phyloP scores from a whole-genome alignment of 2,329 filamentous ascomycete species.

The Aureobasidium sp. region DNA sequence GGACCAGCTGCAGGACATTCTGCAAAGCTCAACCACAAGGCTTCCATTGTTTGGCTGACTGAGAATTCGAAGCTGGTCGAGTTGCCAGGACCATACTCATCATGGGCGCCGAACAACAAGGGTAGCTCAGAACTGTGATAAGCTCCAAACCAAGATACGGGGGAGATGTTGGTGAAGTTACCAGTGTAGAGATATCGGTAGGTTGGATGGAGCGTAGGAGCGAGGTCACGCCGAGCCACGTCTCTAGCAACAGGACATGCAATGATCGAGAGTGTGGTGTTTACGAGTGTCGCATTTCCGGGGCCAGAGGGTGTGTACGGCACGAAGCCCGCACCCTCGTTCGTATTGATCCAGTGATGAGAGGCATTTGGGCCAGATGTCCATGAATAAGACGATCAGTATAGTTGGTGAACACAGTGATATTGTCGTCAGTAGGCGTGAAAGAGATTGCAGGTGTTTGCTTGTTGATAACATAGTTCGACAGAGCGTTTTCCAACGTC shows the following conservation, averaged over 20 bases:
- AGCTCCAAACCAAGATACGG: conserved; percentile 45
- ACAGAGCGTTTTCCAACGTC: conserved; percentile 38
- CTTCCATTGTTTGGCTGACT: conserved; percentile 40
- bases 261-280: conserved; percentile 27
- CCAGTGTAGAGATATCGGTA: conserved; percentile 48
- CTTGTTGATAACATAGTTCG: conserved; percentile 32
- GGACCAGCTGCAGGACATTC: conserved; percentile 1
- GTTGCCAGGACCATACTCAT: conserved; percentile 27
- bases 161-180: conserved; percentile 47
- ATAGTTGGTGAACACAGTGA: conserved; percentile 38
- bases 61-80: conserved; percentile 27
- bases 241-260: conserved; percentile 22
- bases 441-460: conserved; percentile 29
- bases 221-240: conserved; percentile 9
- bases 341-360: conserved; percentile 44
- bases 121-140: conserved; percentile 45
- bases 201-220: conserved; percentile 31
- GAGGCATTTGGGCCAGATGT: conserved; percentile 28
- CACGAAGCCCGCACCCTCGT: conserved; percentile 41
- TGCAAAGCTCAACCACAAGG: conserved; percentile 22
- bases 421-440: conserved; percentile 24
- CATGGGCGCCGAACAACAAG: conserved; percentile 44
- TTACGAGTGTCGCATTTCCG: conserved; percentile 23
- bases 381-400: conserved; percentile 29
- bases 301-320: conserved; percentile 38